phyloP scores from a whole-genome alignment of 805 yeast genomes.

The Brettanomyces nanus region DNA sequence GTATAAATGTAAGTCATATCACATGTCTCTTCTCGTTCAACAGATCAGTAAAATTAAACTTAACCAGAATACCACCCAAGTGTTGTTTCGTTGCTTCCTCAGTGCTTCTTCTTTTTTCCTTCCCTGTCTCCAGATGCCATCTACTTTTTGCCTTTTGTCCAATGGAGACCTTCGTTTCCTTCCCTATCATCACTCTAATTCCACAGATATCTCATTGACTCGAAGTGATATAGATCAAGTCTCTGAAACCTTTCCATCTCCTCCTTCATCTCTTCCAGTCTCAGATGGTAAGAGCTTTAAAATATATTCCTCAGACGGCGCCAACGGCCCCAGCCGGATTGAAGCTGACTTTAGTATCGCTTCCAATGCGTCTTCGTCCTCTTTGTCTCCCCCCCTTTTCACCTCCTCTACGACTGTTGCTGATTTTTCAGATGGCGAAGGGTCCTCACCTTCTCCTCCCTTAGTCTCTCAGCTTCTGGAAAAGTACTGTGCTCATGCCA shows the following conservation, averaged over 20 bases:
- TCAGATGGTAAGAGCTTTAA: not conserved
- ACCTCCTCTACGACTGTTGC: conserved; percentile 9
- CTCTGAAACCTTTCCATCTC: not conserved
- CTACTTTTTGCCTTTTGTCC: conserved; percentile 12
- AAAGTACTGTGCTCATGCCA: conserved; percentile 36
- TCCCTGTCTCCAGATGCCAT: no score
- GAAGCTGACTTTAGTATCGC: not conserved
- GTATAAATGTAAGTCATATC: no score
- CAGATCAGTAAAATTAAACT: no score
- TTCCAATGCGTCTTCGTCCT: conserved; percentile 1
- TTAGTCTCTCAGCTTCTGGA: conserved; percentile 13
- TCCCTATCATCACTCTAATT: conserved; percentile 9
- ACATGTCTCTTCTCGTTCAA: no score
- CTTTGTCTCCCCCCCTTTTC: not conserved
- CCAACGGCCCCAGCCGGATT: not conserved
- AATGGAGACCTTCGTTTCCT: conserved; percentile 13
- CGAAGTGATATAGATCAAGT: conserved; percentile 1
- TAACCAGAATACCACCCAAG: no score
- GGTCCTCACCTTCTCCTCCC: not conserved
- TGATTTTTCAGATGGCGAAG: not conserved
- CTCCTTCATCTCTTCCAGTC: conserved; percentile 1
- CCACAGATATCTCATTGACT: conserved; percentile 1
- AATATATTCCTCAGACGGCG: conserved; percentile 1
- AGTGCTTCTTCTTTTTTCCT: no score
- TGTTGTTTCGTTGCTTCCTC: no score